Conservation (phyloP, 352 stramenopile species). For the Pythium volutum region DNA sequence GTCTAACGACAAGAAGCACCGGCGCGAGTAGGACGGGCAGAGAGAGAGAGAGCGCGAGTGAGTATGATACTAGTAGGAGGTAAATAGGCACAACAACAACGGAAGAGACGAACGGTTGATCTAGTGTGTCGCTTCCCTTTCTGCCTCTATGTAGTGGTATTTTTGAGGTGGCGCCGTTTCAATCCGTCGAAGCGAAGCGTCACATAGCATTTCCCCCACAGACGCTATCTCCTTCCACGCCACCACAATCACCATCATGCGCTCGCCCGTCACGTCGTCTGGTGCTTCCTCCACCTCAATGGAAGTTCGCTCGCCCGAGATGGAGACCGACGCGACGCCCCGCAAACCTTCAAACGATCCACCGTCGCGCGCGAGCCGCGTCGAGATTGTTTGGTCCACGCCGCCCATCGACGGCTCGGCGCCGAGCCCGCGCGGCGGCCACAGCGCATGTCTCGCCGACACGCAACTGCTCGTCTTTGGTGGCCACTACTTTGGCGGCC, state of each 20-base stretch:
- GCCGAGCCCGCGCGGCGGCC: conserved; percentile 59
- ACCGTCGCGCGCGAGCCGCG: conserved; percentile 30
- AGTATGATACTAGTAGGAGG: neutral
- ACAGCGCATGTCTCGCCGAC: conserved; percentile 70
- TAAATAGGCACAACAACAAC: neutral
- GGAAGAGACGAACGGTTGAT: neutral
- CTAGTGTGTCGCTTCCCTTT: too few species aligned
- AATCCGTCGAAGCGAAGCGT: neutral
- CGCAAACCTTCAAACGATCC: conserved; percentile 5
- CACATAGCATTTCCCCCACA: neutral
- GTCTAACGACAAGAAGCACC: conserved; percentile 40
- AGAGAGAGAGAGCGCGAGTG: conserved; percentile 4
- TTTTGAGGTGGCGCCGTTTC: neutral
- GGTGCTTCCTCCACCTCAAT: neutral
- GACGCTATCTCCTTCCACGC: neutral
- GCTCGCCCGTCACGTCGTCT: conserved; percentile 1
- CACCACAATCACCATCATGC: neutral
- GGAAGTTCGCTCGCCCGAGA: neutral
- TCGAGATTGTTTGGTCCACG: conserved; percentile 61
- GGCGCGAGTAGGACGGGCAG: neutral
- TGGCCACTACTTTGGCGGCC: conserved; percentile 85
- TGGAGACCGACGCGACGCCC: conserved; percentile 5
- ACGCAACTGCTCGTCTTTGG: conserved; percentile 88
- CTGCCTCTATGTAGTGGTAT: too few species aligned
- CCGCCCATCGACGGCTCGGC: conserved; percentile 51